Evolutionary conservation across 305 asterid species (phyloP), one percentile per base, ranked within the genome.

Genomic region (Solanum hybrid): DNA sequence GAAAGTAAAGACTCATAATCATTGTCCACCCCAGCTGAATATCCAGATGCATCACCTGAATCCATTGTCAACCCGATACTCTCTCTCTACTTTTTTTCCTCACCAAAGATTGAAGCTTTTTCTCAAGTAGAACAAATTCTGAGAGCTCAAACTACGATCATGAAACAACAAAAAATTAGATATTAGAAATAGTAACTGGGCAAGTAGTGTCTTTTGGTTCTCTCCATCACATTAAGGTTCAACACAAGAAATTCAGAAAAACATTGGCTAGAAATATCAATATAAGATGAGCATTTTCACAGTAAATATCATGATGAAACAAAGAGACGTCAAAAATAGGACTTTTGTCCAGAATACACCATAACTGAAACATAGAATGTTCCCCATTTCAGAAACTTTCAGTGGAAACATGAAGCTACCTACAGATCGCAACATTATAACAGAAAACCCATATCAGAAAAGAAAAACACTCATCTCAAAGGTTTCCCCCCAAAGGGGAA

Each of bases 1-100:
- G 94, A 91, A 89, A 94, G 89, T 91, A 95, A 85, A 36, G 97
- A 92, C 93, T 95, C 97, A 85, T 95, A 95, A 27, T 95, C 98
- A 40, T 93, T 96, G 22, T 94, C 93, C 89, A 64, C 36, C 37
- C 71, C 26, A 27, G 78, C 90, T 10, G 82, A 76, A 31, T 78
- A 77, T 14, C 94, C 91, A 37, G 92, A 94, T 87, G 94, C 95
- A 22, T 89, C 89, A 66, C 95, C 94, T 29, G 93, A 93, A 79
- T 93, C 95, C 98, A 95, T 95, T 79, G 86, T 24, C 86, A n/a
- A 79, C 7, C 32, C 34, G 8, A 12, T 79, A 37, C 86, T 37
- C 34, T 78, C 60, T 75, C 66, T 64, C 72, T 64, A 22, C 72
- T 69, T 17, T 5, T 38, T 22, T 40, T 27, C 69, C 36, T 81